Percentiles rank a stretch among this genome's conserved stretches.
Evolutionary conservation across 495 filamentous ascomycete genomes (phyloP).

Genomic region (Penicillium herquei): DNA sequence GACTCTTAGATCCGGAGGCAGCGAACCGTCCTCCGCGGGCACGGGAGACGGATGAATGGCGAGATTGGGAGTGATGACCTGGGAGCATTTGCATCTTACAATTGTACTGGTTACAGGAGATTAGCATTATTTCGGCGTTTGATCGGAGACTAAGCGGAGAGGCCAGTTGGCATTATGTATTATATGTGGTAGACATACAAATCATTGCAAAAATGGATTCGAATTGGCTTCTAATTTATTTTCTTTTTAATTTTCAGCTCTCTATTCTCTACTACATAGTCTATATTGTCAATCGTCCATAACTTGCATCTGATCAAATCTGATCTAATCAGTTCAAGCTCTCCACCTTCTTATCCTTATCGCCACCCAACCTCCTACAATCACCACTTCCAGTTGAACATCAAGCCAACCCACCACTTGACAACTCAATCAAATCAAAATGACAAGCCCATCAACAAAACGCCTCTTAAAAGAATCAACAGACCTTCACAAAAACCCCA

Average conservation of each 20-base stretch:
- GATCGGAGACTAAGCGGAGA: constrained; percentile 3
- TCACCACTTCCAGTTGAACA: neutral
- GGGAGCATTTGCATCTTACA: neutral
- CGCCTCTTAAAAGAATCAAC: constrained; percentile 70
- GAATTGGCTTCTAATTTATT: too few species aligned
- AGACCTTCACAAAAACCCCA: constrained; percentile 74
- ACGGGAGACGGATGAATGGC: constrained; percentile 41
- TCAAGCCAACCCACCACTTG: neutral
- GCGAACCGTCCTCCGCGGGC: constrained; percentile 5
- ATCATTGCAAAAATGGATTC: too few species aligned
- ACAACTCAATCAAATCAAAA: constrained; percentile 2
- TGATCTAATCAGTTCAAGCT: neutral
- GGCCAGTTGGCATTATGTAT: too few species aligned
- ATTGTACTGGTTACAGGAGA: neutral
- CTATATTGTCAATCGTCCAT: too few species aligned
- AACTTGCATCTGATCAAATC: neutral
- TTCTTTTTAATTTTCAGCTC: too few species aligned
- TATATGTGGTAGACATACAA: too few species aligned
- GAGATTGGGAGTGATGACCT: constrained; percentile 39
- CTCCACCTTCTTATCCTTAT: constrained; percentile 2
- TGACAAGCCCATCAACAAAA: constrained; percentile 49
- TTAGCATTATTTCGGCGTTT: neutral
- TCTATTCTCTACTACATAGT: too few species aligned
- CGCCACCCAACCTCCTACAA: neutral
- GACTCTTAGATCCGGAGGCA: constrained; percentile 17